Evolutionary conservation across 2,329 filamentous ascomycete species (phyloP).

Genomic region (Pyricularia sp.): DNA sequence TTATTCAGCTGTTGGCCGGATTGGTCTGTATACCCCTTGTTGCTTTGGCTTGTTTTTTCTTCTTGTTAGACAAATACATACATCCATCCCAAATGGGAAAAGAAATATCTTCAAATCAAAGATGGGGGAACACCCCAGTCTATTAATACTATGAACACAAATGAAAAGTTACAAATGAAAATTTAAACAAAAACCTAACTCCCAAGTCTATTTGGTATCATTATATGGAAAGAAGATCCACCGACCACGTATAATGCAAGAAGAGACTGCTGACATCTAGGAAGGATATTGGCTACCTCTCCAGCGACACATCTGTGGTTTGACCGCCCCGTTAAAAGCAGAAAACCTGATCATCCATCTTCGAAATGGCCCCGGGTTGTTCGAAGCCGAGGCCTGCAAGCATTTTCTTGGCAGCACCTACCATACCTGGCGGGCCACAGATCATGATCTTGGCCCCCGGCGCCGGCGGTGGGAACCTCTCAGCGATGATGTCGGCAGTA

Average conservation of each 20-base stretch:
- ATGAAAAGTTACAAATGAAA: background rate
- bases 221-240: background rate
- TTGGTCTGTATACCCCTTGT: background rate
- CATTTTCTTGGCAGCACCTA: slow-evolving; percentile 40
- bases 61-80: background rate
- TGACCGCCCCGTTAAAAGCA: slow-evolving; percentile 24
- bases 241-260: background rate
- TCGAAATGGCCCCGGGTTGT: slow-evolving; percentile 33
- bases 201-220: background rate
- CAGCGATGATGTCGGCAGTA: slow-evolving; percentile 33
- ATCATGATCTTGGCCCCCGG: slow-evolving; percentile 39
- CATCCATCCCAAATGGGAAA: background rate
- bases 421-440: slow-evolving; percentile 49
- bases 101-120: background rate
- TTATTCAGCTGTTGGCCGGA: background rate
- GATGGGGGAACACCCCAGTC: background rate
- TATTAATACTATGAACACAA: background rate
- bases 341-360: slow-evolving; percentile 43
- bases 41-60: background rate
- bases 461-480: slow-evolving; percentile 32
- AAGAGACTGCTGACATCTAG: background rate
- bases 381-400: slow-evolving; percentile 36
- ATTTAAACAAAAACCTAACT: background rate
- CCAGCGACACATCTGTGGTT: background rate
- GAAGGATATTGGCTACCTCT: background rate